Evolutionary conservation across 2,329 filamentous ascomycete genomes (phyloP).

Genomic region (Monilinia laxa): DNA sequence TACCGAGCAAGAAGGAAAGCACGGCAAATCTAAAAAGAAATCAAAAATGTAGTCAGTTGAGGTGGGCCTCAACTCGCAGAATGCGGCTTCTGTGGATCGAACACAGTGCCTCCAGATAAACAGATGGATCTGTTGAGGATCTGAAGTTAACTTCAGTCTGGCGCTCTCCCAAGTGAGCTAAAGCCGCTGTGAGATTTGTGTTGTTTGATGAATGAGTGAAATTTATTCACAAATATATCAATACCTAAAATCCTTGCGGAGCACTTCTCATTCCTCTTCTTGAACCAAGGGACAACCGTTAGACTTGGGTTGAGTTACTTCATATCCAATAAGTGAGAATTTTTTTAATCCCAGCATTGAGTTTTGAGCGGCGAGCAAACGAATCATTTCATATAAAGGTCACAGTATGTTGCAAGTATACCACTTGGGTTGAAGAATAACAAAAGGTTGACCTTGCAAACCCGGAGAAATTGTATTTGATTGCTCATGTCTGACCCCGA

Average conservation of each 20-base stretch:
- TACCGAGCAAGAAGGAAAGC: too few relatives aligned
- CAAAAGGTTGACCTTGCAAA: conserved; percentile 8
- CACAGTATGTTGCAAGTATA: neutral
- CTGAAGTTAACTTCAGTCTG: conserved; percentile 25
- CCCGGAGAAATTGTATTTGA: neutral
- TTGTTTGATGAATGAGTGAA: accelerated
- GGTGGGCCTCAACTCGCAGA: conserved; percentile 14
- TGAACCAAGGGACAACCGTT: too few relatives aligned
- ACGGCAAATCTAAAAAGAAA: neutral
- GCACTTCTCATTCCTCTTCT: neutral
- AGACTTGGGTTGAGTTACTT: neutral
- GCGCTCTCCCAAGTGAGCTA: conserved; percentile 26
- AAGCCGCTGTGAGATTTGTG: conserved; percentile 21
- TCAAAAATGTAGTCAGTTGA: neutral
- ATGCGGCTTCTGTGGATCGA: conserved; percentile 26
- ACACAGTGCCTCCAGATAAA: conserved; percentile 24
- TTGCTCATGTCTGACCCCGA: neutral
- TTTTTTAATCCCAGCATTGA: neutral
- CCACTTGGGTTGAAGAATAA: conserved; percentile 4
- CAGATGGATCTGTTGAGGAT: neutral
- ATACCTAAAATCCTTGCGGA: neutral
- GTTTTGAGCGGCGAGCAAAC: neutral
- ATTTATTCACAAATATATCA: accelerated
- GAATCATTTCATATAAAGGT: neutral
- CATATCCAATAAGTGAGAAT: neutral